These are phyloP conservation scores for Fusarium redolens DNA, from an alignment of 2,329 filamentous ascomycete genomes.

Conservation along the genomic window DNA sequence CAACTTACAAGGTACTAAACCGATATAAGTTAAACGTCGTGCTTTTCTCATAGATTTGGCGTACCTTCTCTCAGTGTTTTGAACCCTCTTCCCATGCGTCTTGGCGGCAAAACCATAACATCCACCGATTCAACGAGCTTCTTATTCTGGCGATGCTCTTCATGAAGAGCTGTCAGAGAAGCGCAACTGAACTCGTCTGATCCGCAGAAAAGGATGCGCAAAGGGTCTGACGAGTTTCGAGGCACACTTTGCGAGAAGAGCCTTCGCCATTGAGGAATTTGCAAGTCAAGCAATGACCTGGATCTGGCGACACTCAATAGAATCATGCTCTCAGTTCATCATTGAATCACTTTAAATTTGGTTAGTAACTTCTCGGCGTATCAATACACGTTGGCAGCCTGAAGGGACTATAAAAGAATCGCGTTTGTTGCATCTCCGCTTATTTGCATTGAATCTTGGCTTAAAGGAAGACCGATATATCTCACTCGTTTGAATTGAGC, in stretches of 20 bases:
- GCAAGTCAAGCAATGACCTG: conserved; percentile 14
- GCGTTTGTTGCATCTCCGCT: conserved; percentile 52
- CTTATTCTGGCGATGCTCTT: conserved; percentile 64
- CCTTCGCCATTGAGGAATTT: conserved; percentile 17
- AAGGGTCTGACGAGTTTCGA: conserved; percentile 61
- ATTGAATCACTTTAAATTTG: neutral
- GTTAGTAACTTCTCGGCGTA: neutral
- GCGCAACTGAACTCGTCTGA: conserved; percentile 90
- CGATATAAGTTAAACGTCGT: neutral
- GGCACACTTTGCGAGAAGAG: conserved; percentile 33
- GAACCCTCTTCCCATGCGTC: conserved; percentile 79
- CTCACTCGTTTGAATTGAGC: neutral
- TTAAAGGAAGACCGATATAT: neutral
- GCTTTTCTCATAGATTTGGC: conserved; percentile 11
- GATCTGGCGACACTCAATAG: conserved; percentile 22
- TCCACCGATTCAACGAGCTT: conserved; percentile 79
- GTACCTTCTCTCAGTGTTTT: conserved; percentile 75
- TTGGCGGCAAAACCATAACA: conserved; percentile 84
- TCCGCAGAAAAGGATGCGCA: conserved; percentile 93
- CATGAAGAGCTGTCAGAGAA: conserved; percentile 76
- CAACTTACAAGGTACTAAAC: conserved; percentile 77
- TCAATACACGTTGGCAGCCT: neutral
- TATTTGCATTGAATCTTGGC: conserved; percentile 47
- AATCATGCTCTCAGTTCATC: conserved; percentile 25
- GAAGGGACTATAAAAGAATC: conserved; percentile 5